A percentile compares a stretch with the other conserved stretches of the same genome.
These are phyloP conservation scores for Solanum lycopersicoides DNA, from an alignment of 257 asterid species.

Conservation along the genomic window DNA sequence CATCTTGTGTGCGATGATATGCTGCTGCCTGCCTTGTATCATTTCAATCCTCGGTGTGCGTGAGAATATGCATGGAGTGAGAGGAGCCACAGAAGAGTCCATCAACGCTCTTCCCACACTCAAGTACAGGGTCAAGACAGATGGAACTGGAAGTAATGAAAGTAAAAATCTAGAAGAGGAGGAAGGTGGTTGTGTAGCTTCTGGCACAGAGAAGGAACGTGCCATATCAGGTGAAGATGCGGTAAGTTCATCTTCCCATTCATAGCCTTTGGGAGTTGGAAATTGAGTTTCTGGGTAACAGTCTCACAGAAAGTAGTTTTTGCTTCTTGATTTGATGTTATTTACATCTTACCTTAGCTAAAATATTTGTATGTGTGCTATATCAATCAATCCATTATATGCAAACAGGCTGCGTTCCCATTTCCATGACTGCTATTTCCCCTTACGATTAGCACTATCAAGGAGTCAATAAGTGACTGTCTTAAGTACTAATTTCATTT, in stretches of 20 bases:
- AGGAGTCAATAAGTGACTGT: neutral
- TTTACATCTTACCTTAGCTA: neutral
- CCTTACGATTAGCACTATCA: neutral
- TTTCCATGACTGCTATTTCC: neutral
- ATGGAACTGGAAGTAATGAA: neutral
- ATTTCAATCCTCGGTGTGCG: slow-evolving; percentile 34
- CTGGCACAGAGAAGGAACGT: slow-evolving; percentile 42
- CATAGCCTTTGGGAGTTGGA: neutral
- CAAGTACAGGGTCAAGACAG: slow-evolving; percentile 23
- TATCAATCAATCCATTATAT: neutral
- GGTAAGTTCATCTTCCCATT: slow-evolving; percentile 12
- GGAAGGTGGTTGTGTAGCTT: slow-evolving; percentile 33
- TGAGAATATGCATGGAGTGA: slow-evolving; percentile 27
- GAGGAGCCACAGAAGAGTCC: slow-evolving; percentile 35
- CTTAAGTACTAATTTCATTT: neutral
- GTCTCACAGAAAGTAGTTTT: neutral
- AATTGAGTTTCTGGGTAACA: neutral
- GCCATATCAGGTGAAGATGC: slow-evolving; percentile 44
- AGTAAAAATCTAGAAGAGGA: slow-evolving; percentile 13
- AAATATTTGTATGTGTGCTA: neutral
- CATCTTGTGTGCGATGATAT: slow-evolving; percentile 35
- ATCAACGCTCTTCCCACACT: slow-evolving; percentile 32
- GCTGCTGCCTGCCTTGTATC: slow-evolving; percentile 47
- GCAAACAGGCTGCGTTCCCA: neutral
- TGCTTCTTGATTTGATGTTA: neutral